These are phyloP conservation scores for Furcasterigmium sp. DNA, from an alignment of 2,329 filamentous ascomycete genomes.

Conservation along the genomic window DNA sequence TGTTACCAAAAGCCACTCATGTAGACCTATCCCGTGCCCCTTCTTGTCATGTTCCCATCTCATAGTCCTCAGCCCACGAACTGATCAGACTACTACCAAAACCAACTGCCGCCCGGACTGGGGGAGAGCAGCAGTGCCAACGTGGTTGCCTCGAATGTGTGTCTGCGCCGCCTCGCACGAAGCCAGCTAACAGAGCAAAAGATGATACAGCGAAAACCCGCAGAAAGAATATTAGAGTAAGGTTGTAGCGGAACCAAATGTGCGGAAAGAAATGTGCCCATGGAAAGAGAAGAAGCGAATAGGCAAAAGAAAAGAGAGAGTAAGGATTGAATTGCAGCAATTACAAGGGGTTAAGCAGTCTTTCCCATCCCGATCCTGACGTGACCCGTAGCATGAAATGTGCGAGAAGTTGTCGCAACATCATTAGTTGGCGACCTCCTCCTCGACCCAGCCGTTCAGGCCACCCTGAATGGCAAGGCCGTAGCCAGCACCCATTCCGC, in stretches of 20 bases:
- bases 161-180: not conserved
- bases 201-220: not conserved
- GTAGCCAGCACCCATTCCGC: conserved; percentile 54
- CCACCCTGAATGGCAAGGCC: conserved; percentile 59
- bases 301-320: conserved; percentile 1
- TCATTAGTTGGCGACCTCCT: conserved; percentile 55
- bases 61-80: too few species aligned
- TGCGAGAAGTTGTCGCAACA: not conserved
- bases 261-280: not conserved
- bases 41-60: too few species aligned
- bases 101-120: too few species aligned
- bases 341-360: conserved; percentile 5
- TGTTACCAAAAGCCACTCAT: too few species aligned
- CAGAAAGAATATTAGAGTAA: not conserved
- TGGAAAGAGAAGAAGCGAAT: conserved; percentile 3
- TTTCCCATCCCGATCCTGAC: conserved; percentile 17
- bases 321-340: conserved; percentile 3
- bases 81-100: too few species aligned
- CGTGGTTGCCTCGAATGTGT: not conserved
- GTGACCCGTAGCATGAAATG: conserved; percentile 3
- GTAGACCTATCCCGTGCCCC: too few species aligned
- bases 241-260: not conserved
- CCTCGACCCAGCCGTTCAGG: conserved; percentile 63
- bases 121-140: not conserved
- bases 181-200: not conserved